A percentile compares a stretch with the other conserved stretches of the same genome.
phyloP scores from a whole-genome alignment of 2,329 filamentous ascomycete genomes.

The Furcasterigmium sp. region DNA sequence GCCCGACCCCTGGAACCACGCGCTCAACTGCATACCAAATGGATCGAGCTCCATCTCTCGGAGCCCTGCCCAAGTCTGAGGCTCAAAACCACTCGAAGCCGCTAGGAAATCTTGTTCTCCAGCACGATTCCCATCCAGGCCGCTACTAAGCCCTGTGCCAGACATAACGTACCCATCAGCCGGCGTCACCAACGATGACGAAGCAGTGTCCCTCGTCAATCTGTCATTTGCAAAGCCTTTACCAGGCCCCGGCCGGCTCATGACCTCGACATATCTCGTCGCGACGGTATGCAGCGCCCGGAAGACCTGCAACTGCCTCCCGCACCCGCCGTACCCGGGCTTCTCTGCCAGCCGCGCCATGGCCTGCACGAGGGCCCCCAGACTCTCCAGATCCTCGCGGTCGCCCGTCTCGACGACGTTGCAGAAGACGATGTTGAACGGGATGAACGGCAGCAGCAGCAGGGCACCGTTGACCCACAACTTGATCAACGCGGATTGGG shows the following conservation, averaged over 20 bases:
- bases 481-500: not conserved
- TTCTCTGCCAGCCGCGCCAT: conserved; percentile 6
- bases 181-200: not conserved
- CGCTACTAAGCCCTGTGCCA: not conserved
- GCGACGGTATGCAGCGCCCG: conserved; percentile 16
- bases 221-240: not conserved
- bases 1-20: not conserved
- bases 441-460: conserved; percentile 16
- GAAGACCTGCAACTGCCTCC: conserved; percentile 14
- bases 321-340: not conserved
- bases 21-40: not conserved
- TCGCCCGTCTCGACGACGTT: conserved; percentile 30
- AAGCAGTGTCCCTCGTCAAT: not conserved
- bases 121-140: not conserved
- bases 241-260: not conserved
- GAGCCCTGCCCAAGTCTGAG: not conserved
- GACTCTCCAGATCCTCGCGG: conserved; percentile 29
- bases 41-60: not conserved
- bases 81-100: not conserved
- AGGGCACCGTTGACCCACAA: conserved; percentile 9
- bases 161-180: not conserved
- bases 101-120: not conserved
- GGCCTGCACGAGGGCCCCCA: conserved; percentile 9
- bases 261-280: not conserved
- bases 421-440: conserved; percentile 20